Percentiles rank a stretch among this genome's conserved stretches.
These are phyloP conservation scores for Plectranthus barbatus DNA, from an alignment of 257 asterid species.

Conservation along the genomic window DNA sequence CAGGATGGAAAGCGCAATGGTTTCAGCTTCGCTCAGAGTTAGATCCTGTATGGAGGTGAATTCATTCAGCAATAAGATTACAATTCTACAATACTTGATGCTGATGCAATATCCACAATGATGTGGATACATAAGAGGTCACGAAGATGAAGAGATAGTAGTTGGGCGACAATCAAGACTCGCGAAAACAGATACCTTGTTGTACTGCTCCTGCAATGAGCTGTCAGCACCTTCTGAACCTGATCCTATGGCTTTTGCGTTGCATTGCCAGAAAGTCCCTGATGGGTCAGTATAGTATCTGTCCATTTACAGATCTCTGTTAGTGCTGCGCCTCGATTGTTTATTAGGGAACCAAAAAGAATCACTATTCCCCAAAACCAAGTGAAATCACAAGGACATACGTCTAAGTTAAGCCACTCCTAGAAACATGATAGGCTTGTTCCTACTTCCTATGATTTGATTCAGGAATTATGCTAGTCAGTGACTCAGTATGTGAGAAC, in stretches of 20 bases:
- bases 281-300: conserved; percentile 89
- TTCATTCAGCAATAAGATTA: neutral
- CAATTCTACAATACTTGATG: too few relatives aligned
- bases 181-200: conserved; percentile 37
- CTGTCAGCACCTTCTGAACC: conserved; percentile 99
- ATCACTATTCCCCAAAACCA: neutral
- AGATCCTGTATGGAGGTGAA: conserved; percentile 39
- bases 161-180: neutral
- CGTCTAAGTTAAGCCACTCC: neutral
- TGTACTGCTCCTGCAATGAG: conserved; percentile 92
- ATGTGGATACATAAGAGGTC: too few relatives aligned
- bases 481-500: neutral
- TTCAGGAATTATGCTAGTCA: neutral
- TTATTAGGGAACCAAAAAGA: neutral
- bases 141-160: too few relatives aligned
- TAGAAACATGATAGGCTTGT: neutral
- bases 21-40: conserved; percentile 73
- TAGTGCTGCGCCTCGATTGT: neutral
- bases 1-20: conserved; percentile 76
- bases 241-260: conserved; percentile 95
- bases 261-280: conserved; percentile 97
- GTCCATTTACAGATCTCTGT: conserved; percentile 13
- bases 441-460: conserved; percentile 12
- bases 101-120: neutral
- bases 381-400: neutral